Evolutionary conservation across 2,329 filamentous ascomycete genomes (phyloP).

Genomic region (Amauroascus verrucosus): DNA sequence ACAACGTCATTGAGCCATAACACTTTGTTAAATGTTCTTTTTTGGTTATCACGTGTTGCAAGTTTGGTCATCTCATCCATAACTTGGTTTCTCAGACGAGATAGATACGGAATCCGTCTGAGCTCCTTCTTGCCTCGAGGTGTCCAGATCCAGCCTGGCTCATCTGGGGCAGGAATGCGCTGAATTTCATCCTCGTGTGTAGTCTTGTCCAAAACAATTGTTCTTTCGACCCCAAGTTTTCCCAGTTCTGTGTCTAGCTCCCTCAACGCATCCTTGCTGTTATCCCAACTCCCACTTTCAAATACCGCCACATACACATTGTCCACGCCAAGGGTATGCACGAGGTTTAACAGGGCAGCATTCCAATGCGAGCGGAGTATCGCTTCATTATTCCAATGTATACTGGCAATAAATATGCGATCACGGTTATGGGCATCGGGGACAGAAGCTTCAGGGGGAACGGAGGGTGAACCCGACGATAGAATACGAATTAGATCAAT

Average conservation of each 20-base stretch:
- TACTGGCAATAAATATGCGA: conserved; percentile 61
- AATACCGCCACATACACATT: conserved; percentile 60
- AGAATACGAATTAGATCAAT: too few relatives aligned
- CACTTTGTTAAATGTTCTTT: conserved; percentile 45
- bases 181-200: conserved; percentile 50
- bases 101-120: conserved; percentile 59
- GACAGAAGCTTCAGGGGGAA: too few relatives aligned
- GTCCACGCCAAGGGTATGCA: conserved; percentile 47
- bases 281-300: conserved; percentile 60
- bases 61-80: conserved; percentile 43
- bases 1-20: conserved; percentile 47
- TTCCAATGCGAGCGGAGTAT: conserved; percentile 55
- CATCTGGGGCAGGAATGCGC: conserved; percentile 33
- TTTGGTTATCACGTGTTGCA: conserved; percentile 30
- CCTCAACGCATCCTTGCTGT: conserved; percentile 52
- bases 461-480: too few relatives aligned
- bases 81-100: conserved; percentile 54
- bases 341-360: conserved; percentile 48
- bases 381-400: conserved; percentile 57
- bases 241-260: conserved; percentile 48
- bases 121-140: conserved; percentile 45
- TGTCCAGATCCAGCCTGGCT: conserved; percentile 56
- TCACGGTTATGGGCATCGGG: too few relatives aligned
- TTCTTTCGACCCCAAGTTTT: conserved; percentile 43
- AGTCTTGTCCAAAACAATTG: conserved; percentile 48